Conservation (phyloP, 78 protist genomes). For the Speleostelium caveatum region DNA sequence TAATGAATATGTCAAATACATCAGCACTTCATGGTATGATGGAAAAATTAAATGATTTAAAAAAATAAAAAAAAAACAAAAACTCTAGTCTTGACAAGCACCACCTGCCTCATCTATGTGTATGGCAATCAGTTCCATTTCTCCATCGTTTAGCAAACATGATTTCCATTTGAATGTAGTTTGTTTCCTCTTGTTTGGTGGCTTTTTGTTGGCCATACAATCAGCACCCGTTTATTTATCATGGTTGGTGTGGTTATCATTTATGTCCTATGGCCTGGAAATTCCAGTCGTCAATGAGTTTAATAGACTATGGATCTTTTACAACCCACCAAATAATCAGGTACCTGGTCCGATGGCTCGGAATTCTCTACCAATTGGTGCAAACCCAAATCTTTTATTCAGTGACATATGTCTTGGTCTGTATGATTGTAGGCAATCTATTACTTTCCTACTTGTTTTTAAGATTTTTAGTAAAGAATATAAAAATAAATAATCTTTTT, state of each 20-base stretch:
- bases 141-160: constrained; percentile 72
- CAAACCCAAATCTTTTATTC: constrained; percentile 41
- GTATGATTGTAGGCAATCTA: constrained; percentile 67
- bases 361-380: constrained; percentile 52
- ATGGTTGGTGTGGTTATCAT: constrained; percentile 33
- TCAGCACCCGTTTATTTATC: constrained; percentile 30
- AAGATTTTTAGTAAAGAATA: constrained; percentile 62
- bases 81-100: constrained; percentile 67
- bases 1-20: too few species aligned
- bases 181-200: constrained; percentile 79
- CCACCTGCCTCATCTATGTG: constrained; percentile 84
- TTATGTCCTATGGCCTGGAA: constrained; percentile 70
- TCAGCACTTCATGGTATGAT: too few species aligned
- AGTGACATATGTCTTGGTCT: constrained; percentile 48
- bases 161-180: constrained; percentile 71
- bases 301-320: constrained; percentile 39
- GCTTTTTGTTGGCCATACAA: constrained; percentile 70
- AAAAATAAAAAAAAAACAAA: too few species aligned
- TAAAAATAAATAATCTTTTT: constrained; percentile 27
- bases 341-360: constrained; percentile 34
- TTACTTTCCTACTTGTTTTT: constrained; percentile 49
- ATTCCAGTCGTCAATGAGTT: constrained; percentile 73
- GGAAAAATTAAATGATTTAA: too few species aligned
- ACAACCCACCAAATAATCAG: constrained; percentile 56
- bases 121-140: constrained; percentile 77